Evolutionary conservation across 495 filamentous ascomycete species (phyloP).

Genomic region (Annulohypoxylon stygium): DNA sequence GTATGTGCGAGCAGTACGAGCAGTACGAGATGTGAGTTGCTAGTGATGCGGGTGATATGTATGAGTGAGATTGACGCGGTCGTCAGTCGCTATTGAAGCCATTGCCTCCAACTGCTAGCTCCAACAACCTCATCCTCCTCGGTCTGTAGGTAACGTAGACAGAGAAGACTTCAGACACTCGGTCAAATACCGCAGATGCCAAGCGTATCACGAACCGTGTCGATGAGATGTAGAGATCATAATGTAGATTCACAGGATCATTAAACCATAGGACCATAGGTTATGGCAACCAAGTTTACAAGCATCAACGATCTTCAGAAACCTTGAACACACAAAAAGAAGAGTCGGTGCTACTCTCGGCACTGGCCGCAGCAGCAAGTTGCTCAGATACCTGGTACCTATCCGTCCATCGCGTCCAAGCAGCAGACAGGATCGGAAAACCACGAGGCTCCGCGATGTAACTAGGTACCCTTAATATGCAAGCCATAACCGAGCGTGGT

Average conservation of each 20-base stretch:
- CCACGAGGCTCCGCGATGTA: slow-evolving; percentile 44
- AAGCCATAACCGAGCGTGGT: slow-evolving; percentile 39
- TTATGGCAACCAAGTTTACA: slow-evolving; percentile 33
- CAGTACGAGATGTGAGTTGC: neutral
- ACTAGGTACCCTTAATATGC: slow-evolving; percentile 28
- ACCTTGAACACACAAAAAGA: slow-evolving; percentile 11
- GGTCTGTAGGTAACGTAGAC: slow-evolving; percentile 27
- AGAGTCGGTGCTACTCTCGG: slow-evolving; percentile 45
- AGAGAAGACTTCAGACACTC: slow-evolving; percentile 26
- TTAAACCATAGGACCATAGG: neutral
- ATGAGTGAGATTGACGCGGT: slow-evolving; percentile 15
- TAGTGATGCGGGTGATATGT: neutral
- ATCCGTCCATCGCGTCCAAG: no score
- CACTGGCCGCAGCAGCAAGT: slow-evolving; percentile 28
- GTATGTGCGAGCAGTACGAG: neutral
- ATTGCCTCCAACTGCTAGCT: slow-evolving; percentile 3
- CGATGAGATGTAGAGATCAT: slow-evolving; percentile 14
- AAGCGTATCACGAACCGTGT: slow-evolving; percentile 39
- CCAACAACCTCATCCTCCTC: slow-evolving; percentile 12
- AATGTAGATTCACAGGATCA: neutral
- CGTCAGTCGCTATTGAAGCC: slow-evolving; percentile 15
- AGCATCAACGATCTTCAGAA: slow-evolving; percentile 23
- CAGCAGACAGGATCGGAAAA: slow-evolving; percentile 37
- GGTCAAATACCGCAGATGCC: slow-evolving; percentile 44
- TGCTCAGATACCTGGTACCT: slow-evolving; percentile 25